Conservation (phyloP, 225 moss, liverwort and hornwort genomes). For the Polytrichum commune region DNA sequence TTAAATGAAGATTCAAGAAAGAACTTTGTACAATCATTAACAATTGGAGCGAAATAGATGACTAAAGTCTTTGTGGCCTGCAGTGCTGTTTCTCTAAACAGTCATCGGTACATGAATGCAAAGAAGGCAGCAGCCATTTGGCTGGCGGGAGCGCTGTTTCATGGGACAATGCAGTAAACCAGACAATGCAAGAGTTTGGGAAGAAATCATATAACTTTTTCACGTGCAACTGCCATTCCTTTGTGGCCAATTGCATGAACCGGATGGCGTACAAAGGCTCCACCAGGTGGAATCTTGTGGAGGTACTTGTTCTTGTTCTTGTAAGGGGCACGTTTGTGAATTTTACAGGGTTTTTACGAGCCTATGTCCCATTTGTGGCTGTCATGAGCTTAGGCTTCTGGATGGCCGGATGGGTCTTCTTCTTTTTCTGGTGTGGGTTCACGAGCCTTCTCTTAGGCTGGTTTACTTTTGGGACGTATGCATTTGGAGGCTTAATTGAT, state of each 20-base stretch:
- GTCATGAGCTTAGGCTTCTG: constrained; percentile 64
- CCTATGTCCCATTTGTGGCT: constrained; percentile 64
- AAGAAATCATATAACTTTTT: constrained; percentile 83
- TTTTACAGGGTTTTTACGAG: constrained; percentile 32
- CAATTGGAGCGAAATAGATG: not conserved
- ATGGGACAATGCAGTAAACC: constrained; percentile 81
- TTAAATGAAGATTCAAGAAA: too few species aligned
- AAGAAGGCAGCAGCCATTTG: constrained; percentile 46
- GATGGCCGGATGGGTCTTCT: constrained; percentile 76
- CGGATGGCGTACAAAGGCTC: constrained; percentile 78
- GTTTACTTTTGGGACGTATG: constrained; percentile 63
- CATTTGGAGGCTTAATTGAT: constrained; percentile 53
- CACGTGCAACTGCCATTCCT: constrained; percentile 97
- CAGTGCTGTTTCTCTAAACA: constrained; percentile 90
- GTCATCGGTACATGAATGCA: constrained; percentile 53
- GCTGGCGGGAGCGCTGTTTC: constrained; percentile 71
- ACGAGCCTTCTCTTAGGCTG: constrained; percentile 56
- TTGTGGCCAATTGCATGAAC: constrained; percentile 86
- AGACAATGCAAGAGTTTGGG: constrained; percentile 64
- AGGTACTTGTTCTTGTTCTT: constrained; percentile 62
- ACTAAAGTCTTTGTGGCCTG: constrained; percentile 3
- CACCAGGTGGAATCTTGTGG: constrained; percentile 75
- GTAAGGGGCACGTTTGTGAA: constrained; percentile 69
- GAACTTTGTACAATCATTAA: not conserved
- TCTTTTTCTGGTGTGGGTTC: constrained; percentile 85